Percentiles rank a stretch among this genome's conserved stretches.
phyloP scores from a whole-genome alignment of 495 filamentous ascomycete genomes.

The Penicillium bialowiezense region DNA sequence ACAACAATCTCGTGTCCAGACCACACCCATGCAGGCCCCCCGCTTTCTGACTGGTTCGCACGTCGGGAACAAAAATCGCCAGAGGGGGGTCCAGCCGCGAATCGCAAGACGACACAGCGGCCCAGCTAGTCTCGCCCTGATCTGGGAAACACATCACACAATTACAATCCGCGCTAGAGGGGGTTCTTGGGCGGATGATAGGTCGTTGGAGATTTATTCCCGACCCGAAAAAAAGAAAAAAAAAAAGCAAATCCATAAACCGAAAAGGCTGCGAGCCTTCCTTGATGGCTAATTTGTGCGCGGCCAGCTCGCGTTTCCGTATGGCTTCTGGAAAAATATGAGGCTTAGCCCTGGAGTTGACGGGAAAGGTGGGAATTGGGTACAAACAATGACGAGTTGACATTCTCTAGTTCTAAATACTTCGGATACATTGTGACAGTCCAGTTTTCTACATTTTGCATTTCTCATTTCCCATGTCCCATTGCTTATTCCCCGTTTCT shows the following conservation, averaged over 20 bases:
- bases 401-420: constrained; percentile 8
- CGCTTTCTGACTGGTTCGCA: constrained; percentile 4
- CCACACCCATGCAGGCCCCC: constrained; percentile 1
- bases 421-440: constrained; percentile 5
- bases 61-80: neutral
- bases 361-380: constrained; percentile 4
- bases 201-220: neutral
- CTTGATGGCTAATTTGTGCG: neutral
- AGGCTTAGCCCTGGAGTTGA: no score
- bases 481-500: no score
- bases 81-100: constrained; percentile 4
- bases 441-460: constrained; percentile 10
- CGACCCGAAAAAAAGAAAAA: no score
- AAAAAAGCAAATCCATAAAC: no score
- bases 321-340: no score
- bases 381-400: constrained; percentile 7
- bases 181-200: neutral
- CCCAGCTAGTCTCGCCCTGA: neutral
- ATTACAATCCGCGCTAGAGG: neutral
- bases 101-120: constrained; percentile 1
- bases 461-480: no score
- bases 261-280: no score
- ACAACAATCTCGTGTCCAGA: constrained; percentile 9
- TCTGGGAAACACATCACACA: constrained; percentile 5
- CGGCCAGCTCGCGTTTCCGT: no score